These are phyloP conservation scores for Blastomyces gilchristii DNA, from an alignment of 2,329 filamentous ascomycete genomes.

Conservation along the genomic window DNA sequence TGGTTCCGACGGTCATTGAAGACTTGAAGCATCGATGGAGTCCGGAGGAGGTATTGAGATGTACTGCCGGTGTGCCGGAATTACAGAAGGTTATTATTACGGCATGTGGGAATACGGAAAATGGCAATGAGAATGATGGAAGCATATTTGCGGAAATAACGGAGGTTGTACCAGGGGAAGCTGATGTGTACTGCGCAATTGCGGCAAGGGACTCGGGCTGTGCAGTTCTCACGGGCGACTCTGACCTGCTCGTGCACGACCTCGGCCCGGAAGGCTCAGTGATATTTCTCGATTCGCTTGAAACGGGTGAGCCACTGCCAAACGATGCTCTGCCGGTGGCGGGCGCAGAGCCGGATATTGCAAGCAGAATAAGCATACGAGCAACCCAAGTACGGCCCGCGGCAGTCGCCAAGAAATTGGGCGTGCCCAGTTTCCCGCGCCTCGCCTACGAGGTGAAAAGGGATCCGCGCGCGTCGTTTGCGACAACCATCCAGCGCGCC, in stretches of 20 bases:
- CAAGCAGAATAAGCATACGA: slow-evolving; percentile 17
- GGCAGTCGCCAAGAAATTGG: slow-evolving; percentile 26
- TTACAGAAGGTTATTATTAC: not conserved
- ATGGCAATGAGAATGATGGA: slow-evolving; percentile 12
- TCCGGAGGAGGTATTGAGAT: slow-evolving; percentile 18
- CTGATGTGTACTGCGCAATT: slow-evolving; percentile 68
- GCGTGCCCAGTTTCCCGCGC: slow-evolving; percentile 25
- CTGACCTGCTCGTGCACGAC: slow-evolving; percentile 69
- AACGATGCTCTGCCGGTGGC: not conserved
- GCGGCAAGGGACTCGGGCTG: slow-evolving; percentile 47
- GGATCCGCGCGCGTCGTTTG: slow-evolving; percentile 22
- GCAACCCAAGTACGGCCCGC: slow-evolving; percentile 31
- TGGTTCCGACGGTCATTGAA: slow-evolving; percentile 69
- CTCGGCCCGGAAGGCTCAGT: slow-evolving; percentile 54
- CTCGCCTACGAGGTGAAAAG: slow-evolving; percentile 34
- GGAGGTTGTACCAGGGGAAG: slow-evolving; percentile 68
- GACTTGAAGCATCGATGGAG: slow-evolving; percentile 41
- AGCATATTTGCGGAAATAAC: slow-evolving; percentile 30
- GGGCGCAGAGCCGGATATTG: not conserved
- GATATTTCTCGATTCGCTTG: slow-evolving; percentile 57
- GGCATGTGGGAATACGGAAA: not conserved
- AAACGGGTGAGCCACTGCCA: not conserved
- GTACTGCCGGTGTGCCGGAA: slow-evolving; percentile 25
- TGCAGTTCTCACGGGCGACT: slow-evolving; percentile 70
- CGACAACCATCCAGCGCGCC: slow-evolving; percentile 25